Evolutionary conservation across 2,329 filamentous ascomycete species (phyloP).

Genomic region (Phoma sp.): DNA sequence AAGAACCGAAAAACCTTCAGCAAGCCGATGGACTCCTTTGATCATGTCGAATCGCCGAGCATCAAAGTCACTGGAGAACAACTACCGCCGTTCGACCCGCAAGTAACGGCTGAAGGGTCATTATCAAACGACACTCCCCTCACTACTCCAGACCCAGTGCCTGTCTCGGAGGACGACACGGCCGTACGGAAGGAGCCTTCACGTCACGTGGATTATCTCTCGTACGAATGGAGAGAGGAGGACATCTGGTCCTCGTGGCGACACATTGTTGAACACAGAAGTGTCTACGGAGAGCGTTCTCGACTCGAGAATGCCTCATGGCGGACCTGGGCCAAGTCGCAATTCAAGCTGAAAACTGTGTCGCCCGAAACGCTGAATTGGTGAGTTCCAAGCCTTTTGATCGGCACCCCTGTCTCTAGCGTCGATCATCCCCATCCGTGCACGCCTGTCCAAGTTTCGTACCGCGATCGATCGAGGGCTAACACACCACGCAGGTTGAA

Average conservation of each 20-base stretch:
- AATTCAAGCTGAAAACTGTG: slow-evolving; percentile 84
- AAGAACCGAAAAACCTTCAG: slow-evolving; percentile 19
- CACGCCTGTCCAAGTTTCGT: slow-evolving; percentile 16
- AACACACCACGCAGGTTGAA: slow-evolving; percentile 72
- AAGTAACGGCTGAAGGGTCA: slow-evolving; percentile 49
- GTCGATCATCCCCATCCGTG: slow-evolving; percentile 39
- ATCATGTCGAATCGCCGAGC: slow-evolving; percentile 29
- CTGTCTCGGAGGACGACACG: slow-evolving; percentile 76
- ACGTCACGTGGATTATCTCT: slow-evolving; percentile 92
- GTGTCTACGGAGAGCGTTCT: slow-evolving; percentile 79
- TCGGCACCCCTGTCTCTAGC: slow-evolving; percentile 29
- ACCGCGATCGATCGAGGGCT: slow-evolving; percentile 28
- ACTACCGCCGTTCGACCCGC: slow-evolving; percentile 45
- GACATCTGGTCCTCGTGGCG: slow-evolving; percentile 98
- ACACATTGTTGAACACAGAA: slow-evolving; percentile 81
- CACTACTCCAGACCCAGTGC: slow-evolving; percentile 62
- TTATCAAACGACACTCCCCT: slow-evolving; percentile 50
- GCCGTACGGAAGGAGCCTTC: slow-evolving; percentile 76
- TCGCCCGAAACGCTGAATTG: slow-evolving; percentile 93
- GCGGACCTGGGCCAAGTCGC: slow-evolving; percentile 94
- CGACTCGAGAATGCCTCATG: slow-evolving; percentile 95
- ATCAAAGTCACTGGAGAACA: slow-evolving; percentile 7
- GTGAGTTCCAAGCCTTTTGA: slow-evolving; percentile 59
- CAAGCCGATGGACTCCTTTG: slow-evolving; percentile 19
- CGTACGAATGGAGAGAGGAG: slow-evolving; percentile 91